phyloP scores from a whole-genome alignment of 2,329 filamentous ascomycete species.

The Teratosphaeria zuluensis region DNA sequence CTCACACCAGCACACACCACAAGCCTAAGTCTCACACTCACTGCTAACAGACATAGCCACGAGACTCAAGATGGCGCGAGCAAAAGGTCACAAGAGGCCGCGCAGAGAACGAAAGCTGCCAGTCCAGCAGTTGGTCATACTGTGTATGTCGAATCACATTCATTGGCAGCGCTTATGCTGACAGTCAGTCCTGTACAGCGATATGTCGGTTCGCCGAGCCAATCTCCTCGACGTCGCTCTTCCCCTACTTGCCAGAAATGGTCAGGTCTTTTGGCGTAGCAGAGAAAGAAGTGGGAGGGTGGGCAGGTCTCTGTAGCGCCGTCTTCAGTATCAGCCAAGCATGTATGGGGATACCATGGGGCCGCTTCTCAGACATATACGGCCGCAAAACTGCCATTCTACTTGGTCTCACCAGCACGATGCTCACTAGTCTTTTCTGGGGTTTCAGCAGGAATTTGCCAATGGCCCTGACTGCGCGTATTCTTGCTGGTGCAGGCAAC shows the following conservation, averaged over 20 bases:
- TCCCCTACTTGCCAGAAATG: constrained; percentile 89
- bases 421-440: constrained; percentile 72
- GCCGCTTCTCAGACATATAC: constrained; percentile 63
- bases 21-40: neutral
- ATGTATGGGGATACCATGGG: constrained; percentile 80
- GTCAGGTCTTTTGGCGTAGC: constrained; percentile 67
- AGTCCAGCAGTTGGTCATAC: constrained; percentile 63
- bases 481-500: constrained; percentile 72
- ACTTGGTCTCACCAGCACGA: constrained; percentile 62
- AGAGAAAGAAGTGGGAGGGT: constrained; percentile 64
- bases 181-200: constrained; percentile 42
- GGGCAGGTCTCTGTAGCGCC: constrained; percentile 77
- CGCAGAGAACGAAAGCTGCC: constrained; percentile 51
- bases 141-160: constrained; percentile 43
- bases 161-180: constrained; percentile 20
- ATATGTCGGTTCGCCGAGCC: constrained; percentile 89
- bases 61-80: neutral
- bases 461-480: constrained; percentile 71
- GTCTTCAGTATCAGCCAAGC: constrained; percentile 78
- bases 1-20: neutral
- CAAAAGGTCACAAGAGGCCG: neutral
- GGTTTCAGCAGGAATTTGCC: constrained; percentile 69
- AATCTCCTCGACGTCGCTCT: constrained; percentile 84
- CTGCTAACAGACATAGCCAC: neutral
- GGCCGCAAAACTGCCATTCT: constrained; percentile 80